Base-by-base conservation (phyloP, 441 rosid species). In the Viola pubescens region DNA sequence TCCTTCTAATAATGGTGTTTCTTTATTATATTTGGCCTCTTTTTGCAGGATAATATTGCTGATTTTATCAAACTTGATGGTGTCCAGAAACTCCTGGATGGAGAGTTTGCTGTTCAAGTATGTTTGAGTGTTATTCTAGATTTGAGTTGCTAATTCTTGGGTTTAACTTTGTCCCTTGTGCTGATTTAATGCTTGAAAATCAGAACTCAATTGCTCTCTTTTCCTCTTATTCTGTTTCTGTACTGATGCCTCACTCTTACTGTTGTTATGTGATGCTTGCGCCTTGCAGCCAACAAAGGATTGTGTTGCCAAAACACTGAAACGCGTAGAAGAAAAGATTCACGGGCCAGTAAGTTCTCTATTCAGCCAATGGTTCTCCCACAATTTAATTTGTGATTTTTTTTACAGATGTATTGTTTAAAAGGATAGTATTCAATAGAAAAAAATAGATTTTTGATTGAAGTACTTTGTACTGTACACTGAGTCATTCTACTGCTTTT, bases 241-340 rank as follows among this genome's bases (percentile, higher is more conserved):
- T 9, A 13, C 51, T 68, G n/a, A 12, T 58, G 19, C 38, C 10
- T 50, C 0, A 12, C 9, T 47, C 55, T n/a, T 7, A 48, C 38
- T 7, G 16, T 53, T 48, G 9, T 58, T 34, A 12, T 59, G 14
- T 69, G 57, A 52, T 16, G 16, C 45, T 68, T 46, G 19, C 19
- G 19, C 19, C 19, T 52, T 70, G 62, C 79, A 94, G 99, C 90
- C 88, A 56, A 94, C 99, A 47, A 90, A 86, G 66, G 99, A 94
- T 67, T 89, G 99, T 65, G 91, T 90, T 54, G 83, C 87, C 64
- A 90, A 90, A 77, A 94, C 96, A 34, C 57, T 94, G 65, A 88
- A 85, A 82, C 85, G 99, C 71, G 69, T 94, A 62, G 97, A 94
- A 77, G 99, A 94, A 78, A 94, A 89, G 73, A 83, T 88, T 66